phyloP scores from a whole-genome alignment of 441 rosid species.

The Heliophila coronopifolia region DNA sequence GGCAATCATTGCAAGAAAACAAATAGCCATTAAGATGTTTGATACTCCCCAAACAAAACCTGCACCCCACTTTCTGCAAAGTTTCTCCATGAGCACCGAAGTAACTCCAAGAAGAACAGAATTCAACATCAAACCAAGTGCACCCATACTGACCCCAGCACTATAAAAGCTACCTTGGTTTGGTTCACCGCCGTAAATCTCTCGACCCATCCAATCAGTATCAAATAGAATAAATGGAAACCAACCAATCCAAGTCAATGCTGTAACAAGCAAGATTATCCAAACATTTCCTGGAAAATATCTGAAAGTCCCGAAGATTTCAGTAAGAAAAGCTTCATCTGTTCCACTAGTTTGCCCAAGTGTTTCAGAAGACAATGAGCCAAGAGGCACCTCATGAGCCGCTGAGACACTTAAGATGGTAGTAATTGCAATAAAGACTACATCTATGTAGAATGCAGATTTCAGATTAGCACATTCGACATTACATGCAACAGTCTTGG shows the following conservation, averaged over 20 bases:
- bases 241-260: conserved; percentile 94
- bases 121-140: conserved; percentile 86
- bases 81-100: conserved; percentile 87
- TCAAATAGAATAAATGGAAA: conserved; percentile 92
- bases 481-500: conserved; percentile 62
- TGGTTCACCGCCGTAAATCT: conserved; percentile 82
- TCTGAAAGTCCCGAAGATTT: conserved; percentile 80
- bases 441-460: conserved; percentile 81
- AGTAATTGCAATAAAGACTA: conserved; percentile 61
- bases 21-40: conserved; percentile 74
- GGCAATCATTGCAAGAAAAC: conserved; percentile 72
- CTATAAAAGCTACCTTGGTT: conserved; percentile 56
- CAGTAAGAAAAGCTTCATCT: conserved; percentile 87
- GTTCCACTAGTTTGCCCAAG: conserved; percentile 43
- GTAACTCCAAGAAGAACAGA: conserved; percentile 83
- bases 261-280: conserved; percentile 79
- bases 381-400: conserved; percentile 58
- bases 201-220: conserved; percentile 98
- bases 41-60: conserved; percentile 92
- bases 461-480: conserved; percentile 86
- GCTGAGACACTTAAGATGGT: conserved; percentile 55
- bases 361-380: conserved; percentile 35
- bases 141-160: conserved; percentile 81
- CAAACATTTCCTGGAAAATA: conserved; percentile 74
- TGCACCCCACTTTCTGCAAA: conserved; percentile 91